phyloP scores from a whole-genome alignment of 163 green algal species.

The Botryococcus braunii region DNA sequence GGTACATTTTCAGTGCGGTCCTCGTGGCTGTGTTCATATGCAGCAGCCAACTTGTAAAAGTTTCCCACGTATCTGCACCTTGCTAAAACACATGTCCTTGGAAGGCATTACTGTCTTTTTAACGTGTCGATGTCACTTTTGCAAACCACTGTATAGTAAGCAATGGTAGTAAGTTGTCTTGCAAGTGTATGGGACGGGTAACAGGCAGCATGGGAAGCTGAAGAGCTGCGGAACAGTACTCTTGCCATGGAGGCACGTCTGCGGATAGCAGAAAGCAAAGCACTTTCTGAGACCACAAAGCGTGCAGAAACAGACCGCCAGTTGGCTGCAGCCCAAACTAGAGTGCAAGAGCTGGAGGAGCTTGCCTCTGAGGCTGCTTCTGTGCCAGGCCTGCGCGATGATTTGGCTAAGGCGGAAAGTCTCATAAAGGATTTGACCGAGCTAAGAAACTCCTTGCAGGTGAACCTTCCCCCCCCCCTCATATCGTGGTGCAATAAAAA shows the following conservation, averaged over 20 bases:
- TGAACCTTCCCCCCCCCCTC: background rate
- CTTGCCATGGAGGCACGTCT: conserved; percentile 5
- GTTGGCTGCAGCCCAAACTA: background rate
- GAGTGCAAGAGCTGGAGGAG: background rate
- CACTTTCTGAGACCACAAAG: background rate
- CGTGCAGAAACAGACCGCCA: conserved; percentile 3
- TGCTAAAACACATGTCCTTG: no score
- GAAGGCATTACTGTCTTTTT: no score
- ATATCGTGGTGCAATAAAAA: no score
- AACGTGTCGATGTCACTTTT: no score
- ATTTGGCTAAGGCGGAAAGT: background rate
- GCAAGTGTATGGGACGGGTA: no score
- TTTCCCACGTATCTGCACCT: no score
- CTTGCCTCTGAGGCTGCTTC: background rate
- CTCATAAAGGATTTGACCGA: background rate
- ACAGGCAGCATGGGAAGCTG: conserved; percentile 17
- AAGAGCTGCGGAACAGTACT: conserved; percentile 13
- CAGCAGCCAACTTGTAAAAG: no score
- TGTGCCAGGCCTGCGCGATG: conserved; percentile 5
- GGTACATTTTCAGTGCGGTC: no score
- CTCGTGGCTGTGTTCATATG: no score
- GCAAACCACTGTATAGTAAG: no score
- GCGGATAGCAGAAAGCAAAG: background rate
- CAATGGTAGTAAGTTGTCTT: no score
- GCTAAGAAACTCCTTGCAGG: conserved; percentile 1